phyloP scores from a whole-genome alignment of 164 flowering plant genomes.

The Saururus chinensis region DNA sequence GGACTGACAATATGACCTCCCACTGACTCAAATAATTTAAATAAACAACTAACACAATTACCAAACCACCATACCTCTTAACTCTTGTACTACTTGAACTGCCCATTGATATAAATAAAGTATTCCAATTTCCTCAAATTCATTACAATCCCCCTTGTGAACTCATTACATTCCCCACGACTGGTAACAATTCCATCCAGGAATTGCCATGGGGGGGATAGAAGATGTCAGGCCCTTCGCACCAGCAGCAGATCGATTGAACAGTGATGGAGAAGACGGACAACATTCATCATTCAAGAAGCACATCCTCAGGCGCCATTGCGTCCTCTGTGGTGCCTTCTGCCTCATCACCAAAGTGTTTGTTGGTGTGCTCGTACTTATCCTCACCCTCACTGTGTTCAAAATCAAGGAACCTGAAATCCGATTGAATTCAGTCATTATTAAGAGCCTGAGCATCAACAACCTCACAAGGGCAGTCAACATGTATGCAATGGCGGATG shows the following conservation, averaged over 20 bases:
- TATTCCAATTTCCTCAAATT: background rate
- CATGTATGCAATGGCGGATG: conserved; percentile 35
- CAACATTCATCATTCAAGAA: background rate
- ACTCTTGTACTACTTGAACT: too few species aligned
- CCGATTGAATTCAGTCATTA: conserved; percentile 22
- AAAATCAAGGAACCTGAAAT: conserved; percentile 37
- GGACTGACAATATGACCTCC: too few species aligned
- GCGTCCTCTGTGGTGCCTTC: background rate
- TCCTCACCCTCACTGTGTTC: conserved; percentile 41
- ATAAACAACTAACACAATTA: too few species aligned
- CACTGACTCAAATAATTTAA: too few species aligned
- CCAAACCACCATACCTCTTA: too few species aligned
- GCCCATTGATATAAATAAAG: too few species aligned
- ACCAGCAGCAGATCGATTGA: background rate
- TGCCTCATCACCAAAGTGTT: conserved; percentile 17
- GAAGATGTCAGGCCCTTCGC: conserved; percentile 1
- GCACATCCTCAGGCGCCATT: background rate
- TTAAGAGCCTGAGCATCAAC: conserved; percentile 19
- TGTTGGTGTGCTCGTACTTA: conserved; percentile 15
- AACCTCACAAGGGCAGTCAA: conserved; percentile 20
- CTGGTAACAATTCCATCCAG: background rate
- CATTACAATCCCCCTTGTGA: background rate
- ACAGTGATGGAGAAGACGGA: background rate
- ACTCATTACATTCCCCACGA: background rate
- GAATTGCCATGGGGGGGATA: background rate